Evolutionary conservation across 495 filamentous ascomycete genomes (phyloP), one percentile per base, ranked within the genome.

Genomic region (Penicillium cinerascens): DNA sequence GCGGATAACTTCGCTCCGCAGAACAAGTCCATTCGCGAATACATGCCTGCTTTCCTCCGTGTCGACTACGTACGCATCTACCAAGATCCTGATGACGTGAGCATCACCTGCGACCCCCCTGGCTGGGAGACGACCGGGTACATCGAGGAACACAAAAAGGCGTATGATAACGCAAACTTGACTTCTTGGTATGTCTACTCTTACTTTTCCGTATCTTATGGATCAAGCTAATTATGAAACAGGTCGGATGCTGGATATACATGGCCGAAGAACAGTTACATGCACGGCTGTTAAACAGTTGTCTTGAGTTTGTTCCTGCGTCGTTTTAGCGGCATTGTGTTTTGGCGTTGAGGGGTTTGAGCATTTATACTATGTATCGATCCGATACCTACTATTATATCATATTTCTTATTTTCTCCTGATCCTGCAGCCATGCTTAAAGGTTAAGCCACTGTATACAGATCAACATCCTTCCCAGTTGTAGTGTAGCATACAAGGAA

Each of bases 11-110:
- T 90, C 58, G 81, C 87, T 1, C 68, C 70, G 6, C 70, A 90
- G 42, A 78, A 88, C 52, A 66, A 82, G 44, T 65, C 66, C 1
- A 73, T 90, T 16, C 52, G 48, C 45, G 56, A 67, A n/a, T 67
- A 83, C 22, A 73, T 89, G 59, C 87, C 87, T 21, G 86, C 84
- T 0, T 84, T 78, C 39, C 83, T 90, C 78, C 76, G 85, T 2
- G 71, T 91, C 49, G 87, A 91, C 60, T 90, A 88, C 61, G 69
- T 91, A 33, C 80, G 87, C 5, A 87, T 90, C 49, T 91, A 89
- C 58, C 87, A 90, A 62, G 78, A 86, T 50, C 73, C 78, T 15
- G 78, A 78, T 44, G 65, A 82, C 27, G 54, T 67, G 11, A 79
- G 79, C 42, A 65, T 90, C 16, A 87, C 85, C 27, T 90, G 87